Base-by-base conservation (phyloP, 73 alveolate species). In the Urostyla sp. region DNA sequence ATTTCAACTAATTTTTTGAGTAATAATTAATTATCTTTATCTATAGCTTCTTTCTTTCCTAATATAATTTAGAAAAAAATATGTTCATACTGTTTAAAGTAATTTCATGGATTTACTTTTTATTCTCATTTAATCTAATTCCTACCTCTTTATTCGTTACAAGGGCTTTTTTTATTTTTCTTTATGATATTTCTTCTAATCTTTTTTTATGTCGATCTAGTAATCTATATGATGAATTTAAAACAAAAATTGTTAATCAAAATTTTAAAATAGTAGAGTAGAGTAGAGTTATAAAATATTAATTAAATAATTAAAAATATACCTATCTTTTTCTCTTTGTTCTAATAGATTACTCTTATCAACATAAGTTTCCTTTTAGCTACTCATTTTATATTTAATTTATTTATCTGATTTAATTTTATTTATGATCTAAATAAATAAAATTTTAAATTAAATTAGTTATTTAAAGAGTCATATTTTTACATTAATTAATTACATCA, bases 1-100 rank as follows among this genome's bases (percentile, higher is more conserved):
- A 81, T 81, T 31, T 81, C 91, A 10, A 81, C 91, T 13, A 81
- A 27, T 31, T 81, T 81, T 13, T 76, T 81, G 49, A 81, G 59
- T 27, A 83, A 55, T 18, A 83, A 15, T 38, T 83, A 51, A 55
- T 83, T 83, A 30, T 73, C 87, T 32, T 61, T 83, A 31, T 83
- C 81, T 5, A 73, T 83, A 24, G 16, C 27, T 21, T 11, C 73
- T 23, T 83, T 72, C 63, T 55, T 54, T 27, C 73, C 85, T 73
- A 52, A 34, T 10, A 4, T 20, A 36, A 2, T 5, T 52, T 21
- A 53, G 8, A 16, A 52, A 18, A 26, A 3, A 26, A 31, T 23
- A n/a, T 20, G 6, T 48, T 21, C 30, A 34, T 73, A 73, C 85
- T 28, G 18, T 37, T 55, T 28, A 10, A 67, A 49, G 5, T 11